Percentiles rank a stretch among this genome's conserved stretches.
Conservation (phyloP, 495 filamentous ascomycete genomes). For the Echria macrotheca region DNA sequence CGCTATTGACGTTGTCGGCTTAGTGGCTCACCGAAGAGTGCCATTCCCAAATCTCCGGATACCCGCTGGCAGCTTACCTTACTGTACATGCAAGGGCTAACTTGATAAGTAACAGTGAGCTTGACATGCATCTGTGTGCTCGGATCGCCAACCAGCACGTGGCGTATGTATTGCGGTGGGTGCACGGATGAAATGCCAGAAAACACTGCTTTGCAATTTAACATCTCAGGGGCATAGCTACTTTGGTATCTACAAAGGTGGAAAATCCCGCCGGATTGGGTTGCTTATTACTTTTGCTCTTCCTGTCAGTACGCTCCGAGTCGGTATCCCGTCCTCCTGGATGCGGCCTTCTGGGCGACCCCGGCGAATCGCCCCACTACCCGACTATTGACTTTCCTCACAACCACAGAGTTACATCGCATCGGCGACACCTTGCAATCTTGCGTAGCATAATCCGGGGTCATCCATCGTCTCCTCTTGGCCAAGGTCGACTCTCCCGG, state of each 20-base stretch:
- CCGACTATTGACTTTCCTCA: background rate
- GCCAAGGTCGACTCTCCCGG: background rate
- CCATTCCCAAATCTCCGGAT: slow-evolving; percentile 1
- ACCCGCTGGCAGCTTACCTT: too few species aligned
- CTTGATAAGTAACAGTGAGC: background rate
- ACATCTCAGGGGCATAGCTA: background rate
- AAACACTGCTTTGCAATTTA: background rate
- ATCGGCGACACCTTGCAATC: too few species aligned
- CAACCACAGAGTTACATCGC: background rate
- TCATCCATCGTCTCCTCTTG: too few species aligned
- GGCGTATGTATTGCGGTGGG: background rate
- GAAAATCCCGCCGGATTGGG: too few species aligned
- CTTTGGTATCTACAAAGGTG: background rate
- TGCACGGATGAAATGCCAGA: background rate
- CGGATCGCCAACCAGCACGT: background rate
- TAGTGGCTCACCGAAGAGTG: background rate
- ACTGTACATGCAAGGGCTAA: background rate
- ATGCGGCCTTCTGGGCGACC: background rate
- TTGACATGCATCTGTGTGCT: background rate
- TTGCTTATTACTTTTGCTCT: background rate
- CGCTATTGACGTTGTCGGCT: background rate
- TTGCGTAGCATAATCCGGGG: too few species aligned
- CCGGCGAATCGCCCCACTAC: background rate
- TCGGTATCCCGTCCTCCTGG: background rate
- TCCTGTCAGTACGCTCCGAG: too few species aligned